These are phyloP conservation scores for Cladosporium sp. DNA, from an alignment of 2,329 filamentous ascomycete genomes.

Conservation along the genomic window DNA sequence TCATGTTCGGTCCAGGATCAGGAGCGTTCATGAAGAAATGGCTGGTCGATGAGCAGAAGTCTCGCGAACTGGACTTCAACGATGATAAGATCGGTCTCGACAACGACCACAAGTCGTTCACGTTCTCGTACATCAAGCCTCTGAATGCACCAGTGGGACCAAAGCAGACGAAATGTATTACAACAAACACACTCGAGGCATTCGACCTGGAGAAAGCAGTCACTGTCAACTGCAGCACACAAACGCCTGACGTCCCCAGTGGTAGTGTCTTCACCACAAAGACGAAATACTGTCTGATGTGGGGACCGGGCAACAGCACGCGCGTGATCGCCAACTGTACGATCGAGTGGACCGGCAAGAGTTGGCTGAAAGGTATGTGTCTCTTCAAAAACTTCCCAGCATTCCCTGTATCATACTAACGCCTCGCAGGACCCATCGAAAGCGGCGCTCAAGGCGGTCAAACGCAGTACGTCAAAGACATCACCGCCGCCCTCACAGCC, in stretches of 20 bases:
- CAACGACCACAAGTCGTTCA: constrained; percentile 70
- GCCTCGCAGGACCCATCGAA: constrained; percentile 77
- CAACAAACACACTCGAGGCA: constrained; percentile 78
- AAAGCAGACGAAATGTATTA: constrained; percentile 91
- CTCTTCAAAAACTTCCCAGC: neutral
- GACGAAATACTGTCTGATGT: constrained; percentile 91
- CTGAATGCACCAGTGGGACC: constrained; percentile 82
- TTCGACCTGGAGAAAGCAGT: constrained; percentile 87
- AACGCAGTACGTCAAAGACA: constrained; percentile 74
- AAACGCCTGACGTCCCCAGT: constrained; percentile 92
- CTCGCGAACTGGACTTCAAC: constrained; percentile 80
- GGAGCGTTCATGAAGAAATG: constrained; percentile 83
- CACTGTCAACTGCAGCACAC: constrained; percentile 77
- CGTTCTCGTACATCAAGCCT: constrained; percentile 89
- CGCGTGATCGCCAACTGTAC: constrained; percentile 83
- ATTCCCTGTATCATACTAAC: neutral
- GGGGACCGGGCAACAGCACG: constrained; percentile 85
- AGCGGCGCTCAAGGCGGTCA: constrained; percentile 94
- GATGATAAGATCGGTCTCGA: constrained; percentile 75
- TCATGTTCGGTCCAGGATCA: constrained; percentile 83
- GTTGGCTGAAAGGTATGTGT: constrained; percentile 85
- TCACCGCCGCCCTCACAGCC: constrained; percentile 72
- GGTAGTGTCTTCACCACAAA: constrained; percentile 90
- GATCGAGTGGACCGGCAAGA: constrained; percentile 96
- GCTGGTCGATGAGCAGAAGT: constrained; percentile 84